A percentile compares a stretch with the other conserved stretches of the same genome.
Conservation (phyloP, 2,329 filamentous ascomycete genomes). For the Colletotrichum falcatum region DNA sequence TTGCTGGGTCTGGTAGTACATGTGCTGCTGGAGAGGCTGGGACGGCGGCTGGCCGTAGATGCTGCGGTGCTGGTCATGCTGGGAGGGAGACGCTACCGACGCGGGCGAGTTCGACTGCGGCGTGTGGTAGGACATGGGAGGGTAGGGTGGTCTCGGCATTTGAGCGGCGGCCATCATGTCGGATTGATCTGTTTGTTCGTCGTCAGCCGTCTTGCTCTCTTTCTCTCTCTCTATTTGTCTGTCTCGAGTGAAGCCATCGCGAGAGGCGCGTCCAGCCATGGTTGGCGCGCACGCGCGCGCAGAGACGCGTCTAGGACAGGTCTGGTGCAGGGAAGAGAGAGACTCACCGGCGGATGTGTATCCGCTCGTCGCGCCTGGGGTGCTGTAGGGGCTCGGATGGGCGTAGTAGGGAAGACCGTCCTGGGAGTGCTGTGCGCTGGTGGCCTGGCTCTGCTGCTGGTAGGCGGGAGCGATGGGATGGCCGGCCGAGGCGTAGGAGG, state of each 20-base stretch:
- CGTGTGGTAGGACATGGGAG: constrained; percentile 91
- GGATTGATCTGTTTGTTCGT: constrained; percentile 61
- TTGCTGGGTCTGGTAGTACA: constrained; percentile 78
- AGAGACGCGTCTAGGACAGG: constrained; percentile 17
- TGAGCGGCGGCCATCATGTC: constrained; percentile 75
- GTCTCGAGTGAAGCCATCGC: constrained; percentile 32
- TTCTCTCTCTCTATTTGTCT: no score
- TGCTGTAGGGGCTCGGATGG: constrained; percentile 85
- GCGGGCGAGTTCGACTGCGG: constrained; percentile 95
- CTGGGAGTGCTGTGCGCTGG: constrained; percentile 70
- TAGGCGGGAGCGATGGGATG: constrained; percentile 76
- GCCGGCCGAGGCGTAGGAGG: constrained; percentile 75
- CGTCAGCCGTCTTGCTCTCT: constrained; percentile 34
- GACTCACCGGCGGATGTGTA: constrained; percentile 88
- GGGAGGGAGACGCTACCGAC: constrained; percentile 89
- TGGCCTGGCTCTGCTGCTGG: constrained; percentile 72
- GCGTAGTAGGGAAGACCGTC: constrained; percentile 80
- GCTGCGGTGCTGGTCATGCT: constrained; percentile 88
- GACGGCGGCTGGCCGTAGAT: constrained; percentile 85
- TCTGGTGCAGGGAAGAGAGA: not conserved
- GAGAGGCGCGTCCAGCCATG: constrained; percentile 18
- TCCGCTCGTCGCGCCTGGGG: constrained; percentile 82
- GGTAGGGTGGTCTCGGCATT: constrained; percentile 84
- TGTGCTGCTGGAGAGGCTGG: constrained; percentile 82
- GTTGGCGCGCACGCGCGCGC: not conserved